phyloP scores from a whole-genome alignment of 306 rosid species.

The Rosa rugosa region DNA sequence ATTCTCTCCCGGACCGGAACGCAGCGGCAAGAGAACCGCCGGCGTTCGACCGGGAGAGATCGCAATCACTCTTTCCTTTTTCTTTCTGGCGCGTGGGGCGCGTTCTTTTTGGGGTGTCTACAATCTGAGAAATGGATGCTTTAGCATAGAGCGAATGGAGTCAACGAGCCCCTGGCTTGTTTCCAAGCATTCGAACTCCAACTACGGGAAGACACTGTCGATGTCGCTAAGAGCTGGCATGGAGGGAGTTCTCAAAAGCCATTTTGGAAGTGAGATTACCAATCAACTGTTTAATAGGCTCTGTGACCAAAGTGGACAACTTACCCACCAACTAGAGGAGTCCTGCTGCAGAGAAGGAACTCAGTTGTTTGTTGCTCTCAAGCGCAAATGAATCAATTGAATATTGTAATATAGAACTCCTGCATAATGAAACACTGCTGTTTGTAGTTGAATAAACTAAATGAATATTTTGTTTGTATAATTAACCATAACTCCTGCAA shows the following conservation, averaged over 20 bases:
- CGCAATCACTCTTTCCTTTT: too few relatives aligned
- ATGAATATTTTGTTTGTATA: background rate
- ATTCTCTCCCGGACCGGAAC: too few relatives aligned
- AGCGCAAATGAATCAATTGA: background rate
- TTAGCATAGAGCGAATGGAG: background rate
- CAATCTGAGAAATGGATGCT: background rate
- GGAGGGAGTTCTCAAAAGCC: background rate
- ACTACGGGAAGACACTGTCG: background rate
- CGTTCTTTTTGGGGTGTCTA: too few relatives aligned
- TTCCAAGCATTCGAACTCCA: background rate
- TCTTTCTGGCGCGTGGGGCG: too few relatives aligned
- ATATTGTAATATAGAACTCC: background rate
- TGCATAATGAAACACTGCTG: background rate
- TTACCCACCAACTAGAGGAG: background rate
- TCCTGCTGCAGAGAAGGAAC: background rate
- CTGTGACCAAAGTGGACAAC: background rate
- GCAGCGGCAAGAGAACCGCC: too few relatives aligned
- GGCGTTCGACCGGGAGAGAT: too few relatives aligned
- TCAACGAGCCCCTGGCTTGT: background rate
- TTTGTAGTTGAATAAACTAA: background rate
- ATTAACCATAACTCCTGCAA: background rate
- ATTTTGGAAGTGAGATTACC: background rate
- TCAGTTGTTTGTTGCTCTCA: background rate
- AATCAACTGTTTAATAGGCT: background rate
- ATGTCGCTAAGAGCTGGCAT: background rate